phyloP scores from a whole-genome alignment of 495 filamentous ascomycete genomes.

The Gamarada debralockiae region DNA sequence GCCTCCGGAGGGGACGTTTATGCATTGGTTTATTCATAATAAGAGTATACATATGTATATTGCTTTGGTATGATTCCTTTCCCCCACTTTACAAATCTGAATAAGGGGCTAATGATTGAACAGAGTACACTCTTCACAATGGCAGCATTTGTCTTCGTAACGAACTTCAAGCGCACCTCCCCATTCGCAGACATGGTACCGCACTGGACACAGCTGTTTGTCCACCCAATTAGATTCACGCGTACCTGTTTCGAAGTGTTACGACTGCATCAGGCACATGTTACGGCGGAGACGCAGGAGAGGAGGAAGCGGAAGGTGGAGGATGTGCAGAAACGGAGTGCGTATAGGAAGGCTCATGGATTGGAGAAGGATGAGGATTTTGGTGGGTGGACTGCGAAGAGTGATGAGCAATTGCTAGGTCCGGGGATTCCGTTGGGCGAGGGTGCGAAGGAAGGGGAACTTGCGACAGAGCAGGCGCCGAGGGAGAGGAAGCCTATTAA shows the following conservation, averaged over 20 bases:
- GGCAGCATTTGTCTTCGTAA: constrained; percentile 60
- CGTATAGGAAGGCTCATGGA: constrained; percentile 81
- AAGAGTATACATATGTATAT: constrained; percentile 73
- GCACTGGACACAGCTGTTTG: constrained; percentile 49
- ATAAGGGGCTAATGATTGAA: neutral
- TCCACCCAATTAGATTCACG: constrained; percentile 59
- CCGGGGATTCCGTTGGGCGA: constrained; percentile 24
- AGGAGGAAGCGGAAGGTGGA: constrained; percentile 63
- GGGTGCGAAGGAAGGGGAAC: constrained; percentile 29
- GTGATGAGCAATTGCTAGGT: constrained; percentile 30
- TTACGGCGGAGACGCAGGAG: constrained; percentile 57
- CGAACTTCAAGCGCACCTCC: constrained; percentile 66
- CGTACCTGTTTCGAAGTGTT: constrained; percentile 59
- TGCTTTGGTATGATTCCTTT: constrained; percentile 66
- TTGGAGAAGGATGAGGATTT: constrained; percentile 51
- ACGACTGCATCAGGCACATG: constrained; percentile 63
- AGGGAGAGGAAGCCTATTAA: constrained; percentile 45
- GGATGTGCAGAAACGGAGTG: constrained; percentile 73
- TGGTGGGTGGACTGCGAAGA: constrained; percentile 39
- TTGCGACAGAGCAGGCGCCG: constrained; percentile 22
- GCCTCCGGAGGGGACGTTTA: constrained; percentile 67
- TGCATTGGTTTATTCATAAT: constrained; percentile 71
- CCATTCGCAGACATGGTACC: constrained; percentile 73
- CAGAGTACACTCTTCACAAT: constrained; percentile 67
- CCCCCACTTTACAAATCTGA: neutral